Base-by-base conservation (phyloP, 1,139 yeast genomes). In the Protomyces arabidopsidicola region DNA sequence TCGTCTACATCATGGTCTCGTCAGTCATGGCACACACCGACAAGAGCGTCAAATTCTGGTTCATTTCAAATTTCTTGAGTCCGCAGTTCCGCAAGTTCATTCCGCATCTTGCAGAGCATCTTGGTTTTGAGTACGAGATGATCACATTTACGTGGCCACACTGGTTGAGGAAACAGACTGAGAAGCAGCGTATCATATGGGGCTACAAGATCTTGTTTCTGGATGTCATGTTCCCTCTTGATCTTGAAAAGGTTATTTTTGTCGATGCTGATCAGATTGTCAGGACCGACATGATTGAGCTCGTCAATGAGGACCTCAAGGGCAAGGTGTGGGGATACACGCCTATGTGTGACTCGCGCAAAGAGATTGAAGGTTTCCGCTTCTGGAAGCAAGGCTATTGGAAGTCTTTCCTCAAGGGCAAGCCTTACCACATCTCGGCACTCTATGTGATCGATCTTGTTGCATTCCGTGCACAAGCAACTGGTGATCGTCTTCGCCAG, bases 301-400 rank as follows among this genome's bases (percentile, higher is more conserved):
- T 87, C 68, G 83, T 83, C 53, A 84, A 82, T 57, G 70, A 83
- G 55, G 95, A 87, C 71, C 75, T 89, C 66, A 77, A 86, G 55
- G 95, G 89, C 5, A 88, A 90, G 0, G 88, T 95, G 0, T 88
- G 89, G 72, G 96, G 91, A 0, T 88, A 85, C 71, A 83, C 90
- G 0, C 96, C 96, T 18, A 88, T 89, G 96, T 84, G 96, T 69
- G 95, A 89, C 64, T 85, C 91, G 0, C 78, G 93, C 60, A 74
- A 76, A 36, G 96, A 88, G 69, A 88, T 87, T 86, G 91, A 87
- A 70, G 96, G 95, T 0, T 87, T 81, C 73, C 78, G 96, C 65
- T 93, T 93, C 76, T 93, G 98, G 98, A 87, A 90, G 71, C 83
- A 84, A 68, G 98, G 98, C 0, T 93, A 90, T 73, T 93, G 98